Base-by-base conservation (phyloP, 257 asterid species). In the Hygrophila difformis region DNA sequence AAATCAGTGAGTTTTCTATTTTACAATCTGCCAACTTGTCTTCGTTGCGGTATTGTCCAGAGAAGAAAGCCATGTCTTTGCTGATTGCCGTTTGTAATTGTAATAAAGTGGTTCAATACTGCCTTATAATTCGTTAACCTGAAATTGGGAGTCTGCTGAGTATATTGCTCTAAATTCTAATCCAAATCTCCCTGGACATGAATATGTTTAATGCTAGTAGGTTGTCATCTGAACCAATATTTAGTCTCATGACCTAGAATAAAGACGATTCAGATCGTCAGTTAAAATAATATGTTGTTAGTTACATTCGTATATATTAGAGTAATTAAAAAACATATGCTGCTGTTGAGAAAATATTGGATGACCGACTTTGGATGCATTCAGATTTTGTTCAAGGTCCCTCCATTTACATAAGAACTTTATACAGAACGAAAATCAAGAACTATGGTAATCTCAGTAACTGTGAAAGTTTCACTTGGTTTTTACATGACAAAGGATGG, bases 1-100 rank as follows among this genome's bases (percentile, higher is more conserved):
- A 34, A 61, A 96, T 6, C 68, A 94, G 97, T 76, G 44, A 53
- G 22, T 12, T 48, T 39, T n/a, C n/a, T n/a, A n/a, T n/a, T n/a
- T n/a, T n/a, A n/a, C n/a, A n/a, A n/a, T n/a, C n/a, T n/a, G n/a
- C n/a, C n/a, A n/a, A n/a, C n/a, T n/a, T n/a, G n/a, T n/a, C n/a
- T n/a, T n/a, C n/a, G n/a, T n/a, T n/a, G n/a, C n/a, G n/a, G n/a
- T 8, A 8, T 11, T 14, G 31, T 19, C 22, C 22, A 19, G 17
- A 49, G 35, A 29, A 48, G 7, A 29, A 31, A 40, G 22, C 22
- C 34, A 21, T 58, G 11, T 10, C 35, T 22, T 15, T 23, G 13
- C 24, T 44, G 28, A 15, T 18, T n/a, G 28, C 17, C 17, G 44
- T 15, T 10, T 17, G 3, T 16, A 15, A 14, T 20, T 5, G 17